These are phyloP conservation scores for Aspergillus sp. DNA, from an alignment of 2,329 filamentous ascomycete species.

Conservation along the genomic window DNA sequence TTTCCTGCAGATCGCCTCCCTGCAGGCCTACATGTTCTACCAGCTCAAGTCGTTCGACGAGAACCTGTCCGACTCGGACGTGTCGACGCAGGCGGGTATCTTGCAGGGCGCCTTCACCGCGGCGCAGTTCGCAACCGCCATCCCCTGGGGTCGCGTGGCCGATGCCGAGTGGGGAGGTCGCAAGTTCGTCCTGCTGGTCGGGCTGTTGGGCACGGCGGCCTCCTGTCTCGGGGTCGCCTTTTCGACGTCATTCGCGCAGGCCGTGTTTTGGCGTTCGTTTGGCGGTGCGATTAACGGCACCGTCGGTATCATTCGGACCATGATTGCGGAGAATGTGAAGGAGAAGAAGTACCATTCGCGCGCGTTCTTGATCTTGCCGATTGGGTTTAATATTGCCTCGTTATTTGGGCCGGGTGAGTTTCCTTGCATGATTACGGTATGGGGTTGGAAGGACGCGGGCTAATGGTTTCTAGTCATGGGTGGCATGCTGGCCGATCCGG, in stretches of 20 bases:
- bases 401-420: constrained; percentile 49
- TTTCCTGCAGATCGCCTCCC: constrained; percentile 40
- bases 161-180: constrained; percentile 66
- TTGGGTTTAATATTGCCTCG: constrained; percentile 67
- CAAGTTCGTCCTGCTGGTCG: constrained; percentile 75
- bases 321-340: constrained; percentile 69
- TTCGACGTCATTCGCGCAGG: constrained; percentile 60
- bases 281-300: constrained; percentile 71
- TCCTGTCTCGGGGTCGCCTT: constrained; percentile 70
- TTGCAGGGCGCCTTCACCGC: constrained; percentile 75
- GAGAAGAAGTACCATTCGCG: constrained; percentile 63
- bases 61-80: constrained; percentile 55
- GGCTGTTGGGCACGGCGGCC: constrained; percentile 66
- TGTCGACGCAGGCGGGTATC: constrained; percentile 72
- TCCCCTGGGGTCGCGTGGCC: constrained; percentile 73
- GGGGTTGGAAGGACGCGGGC: constrained; percentile 25
- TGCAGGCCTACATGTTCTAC: constrained; percentile 75
- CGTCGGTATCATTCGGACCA: constrained; percentile 69
- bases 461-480: constrained; percentile 51
- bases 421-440: constrained; percentile 37
- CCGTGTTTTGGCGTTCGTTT: constrained; percentile 65
- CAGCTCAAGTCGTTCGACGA: constrained; percentile 74
- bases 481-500: constrained; percentile 67
- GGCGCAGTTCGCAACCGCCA: constrained; percentile 76
- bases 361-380: constrained; percentile 60